Conservation (phyloP, 192 early-diverging fungal genomes). For the Radiomyces spectabilis region DNA sequence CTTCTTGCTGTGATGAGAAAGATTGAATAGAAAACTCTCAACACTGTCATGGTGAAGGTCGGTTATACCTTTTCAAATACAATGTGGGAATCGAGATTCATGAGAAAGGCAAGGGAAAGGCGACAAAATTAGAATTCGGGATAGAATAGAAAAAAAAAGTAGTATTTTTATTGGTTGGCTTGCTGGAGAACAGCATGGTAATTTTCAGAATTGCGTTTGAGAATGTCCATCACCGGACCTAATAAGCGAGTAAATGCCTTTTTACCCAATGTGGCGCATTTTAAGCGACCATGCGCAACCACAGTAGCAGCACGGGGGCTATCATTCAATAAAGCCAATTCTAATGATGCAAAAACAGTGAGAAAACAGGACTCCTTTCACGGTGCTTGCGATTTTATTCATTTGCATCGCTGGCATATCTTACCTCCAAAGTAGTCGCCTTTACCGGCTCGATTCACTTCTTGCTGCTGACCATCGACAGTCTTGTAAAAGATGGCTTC, state of each 20-base stretch:
- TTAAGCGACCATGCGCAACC: constrained; percentile 76
- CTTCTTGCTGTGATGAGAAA: constrained; percentile 59
- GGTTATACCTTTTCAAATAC: constrained; percentile 23
- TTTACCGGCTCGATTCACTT: constrained; percentile 62
- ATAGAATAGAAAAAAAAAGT: not conserved
- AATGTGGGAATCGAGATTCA: constrained; percentile 17
- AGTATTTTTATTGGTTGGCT: constrained; percentile 8
- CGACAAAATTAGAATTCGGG: not conserved
- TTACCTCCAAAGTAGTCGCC: constrained; percentile 97
- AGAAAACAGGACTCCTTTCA: not conserved
- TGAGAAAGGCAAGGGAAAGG: no score
- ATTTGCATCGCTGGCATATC: not conserved
- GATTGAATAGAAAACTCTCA: not conserved
- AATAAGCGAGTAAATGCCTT: constrained; percentile 94
- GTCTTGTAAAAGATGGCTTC: constrained; percentile 77
- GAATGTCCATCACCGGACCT: constrained; percentile 93
- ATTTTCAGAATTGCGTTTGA: constrained; percentile 91
- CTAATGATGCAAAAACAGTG: constrained; percentile 34
- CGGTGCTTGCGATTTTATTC: not conserved
- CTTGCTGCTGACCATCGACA: constrained; percentile 68
- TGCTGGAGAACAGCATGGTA: constrained; percentile 54
- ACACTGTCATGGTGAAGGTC: not conserved
- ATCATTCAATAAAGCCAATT: constrained; percentile 91
- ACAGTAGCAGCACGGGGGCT: constrained; percentile 92
- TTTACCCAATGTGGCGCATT: constrained; percentile 93